phyloP scores from a whole-genome alignment of 2,329 filamentous ascomycete genomes.

The Fusarium pseudonygamai region DNA sequence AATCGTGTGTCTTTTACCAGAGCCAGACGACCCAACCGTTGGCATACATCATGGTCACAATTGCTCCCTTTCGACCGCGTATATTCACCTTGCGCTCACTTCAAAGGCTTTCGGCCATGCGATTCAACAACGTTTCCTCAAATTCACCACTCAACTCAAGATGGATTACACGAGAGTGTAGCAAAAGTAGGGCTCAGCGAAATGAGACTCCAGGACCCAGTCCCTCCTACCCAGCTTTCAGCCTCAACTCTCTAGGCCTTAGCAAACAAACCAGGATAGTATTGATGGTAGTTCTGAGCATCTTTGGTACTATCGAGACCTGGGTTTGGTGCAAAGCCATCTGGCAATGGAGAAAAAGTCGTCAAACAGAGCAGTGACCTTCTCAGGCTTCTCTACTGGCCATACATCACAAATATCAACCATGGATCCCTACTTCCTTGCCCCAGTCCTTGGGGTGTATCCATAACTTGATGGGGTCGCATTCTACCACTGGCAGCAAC shows the following conservation, averaged over 20 bases:
- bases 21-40: background rate
- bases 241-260: constrained; percentile 41
- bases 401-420: background rate
- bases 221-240: constrained; percentile 39
- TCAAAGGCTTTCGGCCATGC: background rate
- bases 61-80: background rate
- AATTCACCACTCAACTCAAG: accelerated
- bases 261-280: constrained; percentile 42
- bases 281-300: constrained; percentile 39
- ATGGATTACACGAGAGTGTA: background rate
- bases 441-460: no score
- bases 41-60: background rate
- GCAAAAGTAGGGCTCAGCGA: background rate
- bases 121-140: no score
- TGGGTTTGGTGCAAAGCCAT: constrained; percentile 47
- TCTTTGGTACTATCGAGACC: constrained; percentile 48
- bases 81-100: no score
- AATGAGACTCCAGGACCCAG: background rate
- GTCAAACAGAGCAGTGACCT: background rate
- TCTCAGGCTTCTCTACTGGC: no score
- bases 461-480: background rate
- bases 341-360: constrained; percentile 42
- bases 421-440: accelerated
- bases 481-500: background rate
- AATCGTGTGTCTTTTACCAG: accelerated